A percentile compares a stretch with the other conserved stretches of the same genome.
These are phyloP conservation scores for Microascus cirrosus DNA, from an alignment of 2,329 filamentous ascomycete species.

Conservation along the genomic window DNA sequence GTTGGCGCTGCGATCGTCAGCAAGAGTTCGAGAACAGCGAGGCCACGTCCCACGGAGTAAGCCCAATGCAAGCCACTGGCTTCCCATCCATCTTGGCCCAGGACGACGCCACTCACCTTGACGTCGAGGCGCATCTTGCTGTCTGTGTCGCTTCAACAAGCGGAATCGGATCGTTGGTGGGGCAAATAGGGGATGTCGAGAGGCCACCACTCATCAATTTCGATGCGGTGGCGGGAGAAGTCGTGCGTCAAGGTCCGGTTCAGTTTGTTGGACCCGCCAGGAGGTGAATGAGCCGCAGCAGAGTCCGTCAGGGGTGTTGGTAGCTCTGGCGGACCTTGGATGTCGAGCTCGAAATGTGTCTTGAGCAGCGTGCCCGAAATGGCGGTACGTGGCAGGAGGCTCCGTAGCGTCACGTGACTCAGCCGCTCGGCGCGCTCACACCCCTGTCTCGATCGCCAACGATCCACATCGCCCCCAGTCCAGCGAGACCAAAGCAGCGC, in stretches of 20 bases:
- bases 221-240: background rate
- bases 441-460: background rate
- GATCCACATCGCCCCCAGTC: background rate
- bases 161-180: background rate
- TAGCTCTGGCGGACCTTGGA: background rate
- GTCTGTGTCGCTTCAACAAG: constrained; percentile 5
- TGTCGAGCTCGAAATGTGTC: constrained; percentile 5
- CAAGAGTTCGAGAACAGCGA: background rate
- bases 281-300: background rate
- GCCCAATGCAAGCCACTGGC: background rate
- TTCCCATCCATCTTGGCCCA: background rate
- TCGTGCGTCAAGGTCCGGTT: background rate
- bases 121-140: constrained; percentile 14
- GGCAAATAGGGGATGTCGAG: constrained; percentile 2
- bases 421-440: background rate
- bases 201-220: background rate
- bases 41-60: no score
- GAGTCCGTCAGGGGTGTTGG: background rate
- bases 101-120: constrained; percentile 5
- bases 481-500: background rate
- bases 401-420: constrained; percentile 1
- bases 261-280: background rate
- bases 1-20: constrained; percentile 24
- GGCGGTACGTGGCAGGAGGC: constrained; percentile 2
- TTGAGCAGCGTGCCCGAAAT: constrained; percentile 2